Percentiles rank a stretch among this genome's conserved stretches.
Conservation (phyloP, 495 filamentous ascomycete species). For the Podospora sp. region DNA sequence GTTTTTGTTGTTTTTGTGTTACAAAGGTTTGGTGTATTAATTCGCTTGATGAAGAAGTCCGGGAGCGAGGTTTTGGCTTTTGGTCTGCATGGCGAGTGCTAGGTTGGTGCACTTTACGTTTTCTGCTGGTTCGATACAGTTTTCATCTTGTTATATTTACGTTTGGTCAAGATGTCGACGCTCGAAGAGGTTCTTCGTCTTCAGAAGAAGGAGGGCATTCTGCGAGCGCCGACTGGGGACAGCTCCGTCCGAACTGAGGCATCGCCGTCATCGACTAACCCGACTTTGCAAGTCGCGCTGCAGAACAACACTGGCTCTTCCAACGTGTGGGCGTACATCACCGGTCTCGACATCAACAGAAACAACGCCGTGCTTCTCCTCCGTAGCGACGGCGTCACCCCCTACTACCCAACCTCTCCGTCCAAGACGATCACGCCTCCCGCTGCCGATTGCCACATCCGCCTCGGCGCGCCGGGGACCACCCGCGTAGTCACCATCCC, state of each 20-base stretch:
- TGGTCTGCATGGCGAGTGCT: not conserved
- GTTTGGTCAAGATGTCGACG: constrained; percentile 28
- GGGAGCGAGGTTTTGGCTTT: not conserved
- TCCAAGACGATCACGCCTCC: constrained; percentile 40
- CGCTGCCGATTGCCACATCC: constrained; percentile 60
- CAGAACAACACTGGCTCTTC: constrained; percentile 64
- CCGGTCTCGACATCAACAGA: constrained; percentile 64
- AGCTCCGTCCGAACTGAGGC: not conserved
- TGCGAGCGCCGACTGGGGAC: constrained; percentile 19
- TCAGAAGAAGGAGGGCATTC: constrained; percentile 27
- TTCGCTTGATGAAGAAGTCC: not conserved
- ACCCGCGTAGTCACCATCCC: constrained; percentile 65
- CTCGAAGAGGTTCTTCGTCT: constrained; percentile 29
- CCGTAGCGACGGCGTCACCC: constrained; percentile 54
- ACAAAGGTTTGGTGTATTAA: not conserved
- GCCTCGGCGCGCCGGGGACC: constrained; percentile 60
- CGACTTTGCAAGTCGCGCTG: constrained; percentile 58
- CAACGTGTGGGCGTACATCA: constrained; percentile 71
- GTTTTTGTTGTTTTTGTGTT: not conserved
- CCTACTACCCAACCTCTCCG: constrained; percentile 41
- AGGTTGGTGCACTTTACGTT: not conserved
- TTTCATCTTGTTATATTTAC: not conserved
- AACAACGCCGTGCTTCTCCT: constrained; percentile 63
- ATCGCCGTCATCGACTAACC: constrained; percentile 42
- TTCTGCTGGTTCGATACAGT: not conserved